Evolutionary conservation across 192 early-diverging fungal species (phyloP), one percentile per base, ranked within the genome.

Genomic region (Coemansia sp.): DNA sequence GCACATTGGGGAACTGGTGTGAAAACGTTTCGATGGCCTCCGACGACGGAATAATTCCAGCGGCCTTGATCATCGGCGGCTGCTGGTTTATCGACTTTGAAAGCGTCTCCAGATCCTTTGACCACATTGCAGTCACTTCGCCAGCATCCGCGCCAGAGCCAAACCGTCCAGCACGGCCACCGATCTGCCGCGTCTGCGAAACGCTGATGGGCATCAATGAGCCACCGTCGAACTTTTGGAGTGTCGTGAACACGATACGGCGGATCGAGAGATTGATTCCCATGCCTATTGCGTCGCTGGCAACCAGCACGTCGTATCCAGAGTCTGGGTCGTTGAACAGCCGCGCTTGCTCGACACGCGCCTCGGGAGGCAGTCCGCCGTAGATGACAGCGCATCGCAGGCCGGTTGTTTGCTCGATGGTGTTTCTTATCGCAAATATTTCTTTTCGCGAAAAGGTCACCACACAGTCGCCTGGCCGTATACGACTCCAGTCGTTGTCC

Each of bases 271-370:
- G 68, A 75, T 99, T 99, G 11, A 97, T 85, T 0, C 97, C 97
- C 97, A 99, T 99, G 28, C 97, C 97, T 55, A 99, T 88, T 1
- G 97, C 97, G 83, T 99, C 97, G 64, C 93, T 94, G 5, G 97
- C 95, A 14, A 99, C 92, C 20, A 99, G 78, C 5, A 97, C 90
- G 63, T 94, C 88, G 64, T 90, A 92, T 8, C 83, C 89, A 61
- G 87, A 87, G 14, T 85, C 62, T 1, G 90, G 90, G 63, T 94
- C 92, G 73, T 99, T 99, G 72, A 99, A 99, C 34, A 91, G 81
- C 64, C 85, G 85, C 8, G 97, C 95, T 84, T 99, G 97, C 62
- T 90, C 77, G 0, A 91, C 87, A 28, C 97, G 85, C 51, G 92
- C 92, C 76, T 99, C 96, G 54, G 97, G 97, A n/a, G 97, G 97